phyloP scores from a whole-genome alignment of 768 basidiomycete species.

The Amanita rimosa region DNA sequence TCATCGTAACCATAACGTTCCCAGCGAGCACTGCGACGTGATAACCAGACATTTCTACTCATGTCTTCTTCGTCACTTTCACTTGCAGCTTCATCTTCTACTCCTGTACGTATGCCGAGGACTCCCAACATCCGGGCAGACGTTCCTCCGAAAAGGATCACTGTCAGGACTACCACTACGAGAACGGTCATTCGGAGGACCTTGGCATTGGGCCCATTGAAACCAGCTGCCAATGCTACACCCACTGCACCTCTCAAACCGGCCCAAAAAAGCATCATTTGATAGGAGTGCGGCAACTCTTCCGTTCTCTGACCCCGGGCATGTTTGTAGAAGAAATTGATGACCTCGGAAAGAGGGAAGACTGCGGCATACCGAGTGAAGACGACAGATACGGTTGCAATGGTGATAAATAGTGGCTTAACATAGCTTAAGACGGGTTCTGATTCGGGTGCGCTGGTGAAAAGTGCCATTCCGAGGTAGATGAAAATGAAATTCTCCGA shows the following conservation, averaged over 20 bases:
- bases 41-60: slow-evolving; percentile 22
- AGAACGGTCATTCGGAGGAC: slow-evolving; percentile 90
- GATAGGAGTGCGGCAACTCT: slow-evolving; percentile 94
- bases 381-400: slow-evolving; percentile 85
- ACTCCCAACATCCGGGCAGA: slow-evolving; percentile 95
- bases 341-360: slow-evolving; percentile 88
- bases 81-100: slow-evolving; percentile 78
- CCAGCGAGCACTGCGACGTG: slow-evolving; percentile 27
- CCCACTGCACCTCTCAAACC: slow-evolving; percentile 95
- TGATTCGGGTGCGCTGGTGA: slow-evolving; percentile 74
- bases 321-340: slow-evolving; percentile 86
- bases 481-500: slow-evolving; percentile 99
- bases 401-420: slow-evolving; percentile 90
- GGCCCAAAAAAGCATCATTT: slow-evolving; percentile 99
- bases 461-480: slow-evolving; percentile 94
- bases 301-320: slow-evolving; percentile 79
- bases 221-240: slow-evolving; percentile 92
- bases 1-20: slow-evolving; percentile 33
- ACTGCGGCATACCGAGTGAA: slow-evolving; percentile 95
- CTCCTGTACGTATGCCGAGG: slow-evolving; percentile 89
- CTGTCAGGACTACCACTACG: slow-evolving; percentile 90
- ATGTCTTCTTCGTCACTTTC: slow-evolving; percentile 45
- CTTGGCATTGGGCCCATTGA: slow-evolving; percentile 87
- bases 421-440: slow-evolving; percentile 76
- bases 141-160: slow-evolving; percentile 94